Evolutionary conservation across 2,329 filamentous ascomycete species (phyloP).

Genomic region (Tothia fuscella): DNA sequence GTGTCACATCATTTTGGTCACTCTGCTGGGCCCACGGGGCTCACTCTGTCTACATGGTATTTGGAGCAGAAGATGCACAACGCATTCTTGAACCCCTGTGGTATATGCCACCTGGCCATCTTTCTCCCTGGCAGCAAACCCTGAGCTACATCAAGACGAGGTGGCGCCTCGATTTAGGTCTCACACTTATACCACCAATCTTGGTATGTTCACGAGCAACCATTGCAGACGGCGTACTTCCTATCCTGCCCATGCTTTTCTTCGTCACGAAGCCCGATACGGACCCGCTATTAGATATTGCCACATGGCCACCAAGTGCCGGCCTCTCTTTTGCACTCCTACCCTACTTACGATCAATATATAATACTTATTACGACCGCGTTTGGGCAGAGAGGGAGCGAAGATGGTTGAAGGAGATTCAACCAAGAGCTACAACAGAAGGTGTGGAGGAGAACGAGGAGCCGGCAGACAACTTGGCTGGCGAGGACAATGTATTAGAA

Average conservation of each 20-base stretch:
- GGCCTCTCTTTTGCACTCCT: conserved; percentile 53
- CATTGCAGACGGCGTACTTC: conserved; percentile 51
- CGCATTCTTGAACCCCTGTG: conserved; percentile 38
- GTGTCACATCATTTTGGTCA: conserved; percentile 33
- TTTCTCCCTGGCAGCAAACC: neutral
- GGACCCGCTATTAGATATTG: conserved; percentile 36
- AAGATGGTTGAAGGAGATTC: conserved; percentile 51
- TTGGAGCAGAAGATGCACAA: conserved; percentile 49
- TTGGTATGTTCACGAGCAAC: conserved; percentile 56
- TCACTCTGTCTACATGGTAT: conserved; percentile 52
- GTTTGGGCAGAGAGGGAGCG: conserved; percentile 46
- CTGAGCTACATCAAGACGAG: conserved; percentile 24
- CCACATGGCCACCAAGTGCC: conserved; percentile 54
- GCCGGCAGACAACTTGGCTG: conserved; percentile 20
- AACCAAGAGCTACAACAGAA: conserved; percentile 36
- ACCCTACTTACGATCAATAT: conserved; percentile 52
- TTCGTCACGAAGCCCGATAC: conserved; percentile 37
- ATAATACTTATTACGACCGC: conserved; percentile 50
- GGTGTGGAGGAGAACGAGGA: conserved; percentile 22
- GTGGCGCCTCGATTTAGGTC: conserved; percentile 44
- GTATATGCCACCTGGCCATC: conserved; percentile 15
- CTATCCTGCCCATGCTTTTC: conserved; percentile 50
- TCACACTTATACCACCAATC: conserved; percentile 56
- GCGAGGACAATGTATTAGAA: conserved; percentile 34
- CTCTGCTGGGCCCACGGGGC: conserved; percentile 45